Percentiles rank a stretch among this genome's conserved stretches.
These are phyloP conservation scores for Ammopiptanthus mongolicus DNA, from an alignment of 306 rosid genomes.

Conservation along the genomic window DNA sequence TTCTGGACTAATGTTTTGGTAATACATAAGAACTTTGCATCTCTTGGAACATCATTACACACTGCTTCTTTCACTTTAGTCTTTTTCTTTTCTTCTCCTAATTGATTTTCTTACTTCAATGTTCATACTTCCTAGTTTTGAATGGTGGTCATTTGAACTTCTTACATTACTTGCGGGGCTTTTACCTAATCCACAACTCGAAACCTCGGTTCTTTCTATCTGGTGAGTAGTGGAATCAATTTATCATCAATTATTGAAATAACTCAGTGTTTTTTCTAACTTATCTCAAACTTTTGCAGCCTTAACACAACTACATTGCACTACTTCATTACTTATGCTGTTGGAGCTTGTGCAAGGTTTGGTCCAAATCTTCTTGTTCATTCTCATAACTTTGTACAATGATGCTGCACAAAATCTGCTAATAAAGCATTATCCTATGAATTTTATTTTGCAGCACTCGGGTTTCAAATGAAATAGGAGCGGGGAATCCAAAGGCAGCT, in stretches of 20 bases:
- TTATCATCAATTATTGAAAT: not conserved
- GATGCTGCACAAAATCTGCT: not conserved
- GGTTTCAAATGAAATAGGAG: slow-evolving; percentile 67
- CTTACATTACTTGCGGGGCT: slow-evolving; percentile 53
- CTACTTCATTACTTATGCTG: slow-evolving; percentile 45
- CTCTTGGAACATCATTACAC: not conserved
- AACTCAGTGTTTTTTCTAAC: not conserved
- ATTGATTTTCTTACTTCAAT: not conserved
- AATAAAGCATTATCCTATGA: not conserved
- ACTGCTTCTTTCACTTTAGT: not conserved
- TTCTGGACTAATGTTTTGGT: slow-evolving; percentile 44
- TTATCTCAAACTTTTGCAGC: slow-evolving; percentile 18
- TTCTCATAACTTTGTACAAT: not conserved
- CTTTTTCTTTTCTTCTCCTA: not conserved
- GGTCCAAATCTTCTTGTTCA: not conserved
- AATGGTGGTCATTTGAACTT: slow-evolving; percentile 71
- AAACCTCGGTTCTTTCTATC: slow-evolving; percentile 58
- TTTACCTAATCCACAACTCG: slow-evolving; percentile 49
- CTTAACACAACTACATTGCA: slow-evolving; percentile 42
- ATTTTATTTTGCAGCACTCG: slow-evolving; percentile 41
- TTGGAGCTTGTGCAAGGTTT: slow-evolving; percentile 66
- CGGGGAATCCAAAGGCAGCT: slow-evolving; percentile 49
- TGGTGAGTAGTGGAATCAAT: slow-evolving; percentile 38
- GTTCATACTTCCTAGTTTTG: slow-evolving; percentile 39
- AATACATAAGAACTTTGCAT: not conserved